Conservation (phyloP, 2,329 filamentous ascomycete species). For the Monosporascus sp. region DNA sequence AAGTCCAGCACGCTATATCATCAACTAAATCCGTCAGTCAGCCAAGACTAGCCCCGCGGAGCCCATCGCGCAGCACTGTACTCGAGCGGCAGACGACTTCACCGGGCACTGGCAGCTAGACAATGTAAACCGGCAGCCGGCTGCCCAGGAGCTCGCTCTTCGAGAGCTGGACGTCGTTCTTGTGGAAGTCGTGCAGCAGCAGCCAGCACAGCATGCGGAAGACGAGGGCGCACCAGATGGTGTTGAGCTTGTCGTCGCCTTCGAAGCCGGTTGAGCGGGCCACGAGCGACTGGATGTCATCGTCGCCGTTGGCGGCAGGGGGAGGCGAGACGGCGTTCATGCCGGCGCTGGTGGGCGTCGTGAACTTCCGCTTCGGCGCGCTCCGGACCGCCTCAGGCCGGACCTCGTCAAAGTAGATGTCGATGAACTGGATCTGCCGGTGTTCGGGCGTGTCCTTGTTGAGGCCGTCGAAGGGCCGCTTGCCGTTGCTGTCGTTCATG, state of each 20-base stretch:
- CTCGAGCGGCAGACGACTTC: too few species aligned
- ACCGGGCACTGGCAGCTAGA: conserved; percentile 14
- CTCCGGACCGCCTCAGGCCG: conserved; percentile 18
- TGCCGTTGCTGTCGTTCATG: conserved; percentile 34
- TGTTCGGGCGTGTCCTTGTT: conserved; percentile 41
- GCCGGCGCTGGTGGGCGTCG: conserved; percentile 15
- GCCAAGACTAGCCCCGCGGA: too few species aligned
- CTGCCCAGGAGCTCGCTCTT: conserved; percentile 50
- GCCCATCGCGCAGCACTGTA: too few species aligned
- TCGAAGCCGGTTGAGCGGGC: background rate
- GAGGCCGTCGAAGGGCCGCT: conserved; percentile 37
- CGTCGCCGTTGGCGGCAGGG: background rate
- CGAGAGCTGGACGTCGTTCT: conserved; percentile 44
- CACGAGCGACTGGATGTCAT: background rate
- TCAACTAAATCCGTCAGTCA: too few species aligned
- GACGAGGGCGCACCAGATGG: conserved; percentile 50
- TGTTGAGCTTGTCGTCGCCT: conserved; percentile 14
- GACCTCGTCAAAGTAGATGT: conserved; percentile 45
- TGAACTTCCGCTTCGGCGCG: conserved; percentile 14
- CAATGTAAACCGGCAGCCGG: conserved; percentile 51
- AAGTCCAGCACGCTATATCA: too few species aligned
- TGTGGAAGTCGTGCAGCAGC: conserved; percentile 51
- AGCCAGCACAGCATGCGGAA: conserved; percentile 56
- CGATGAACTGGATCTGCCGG: conserved; percentile 44
- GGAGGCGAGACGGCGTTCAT: conserved; percentile 14